A percentile compares a stretch with the other conserved stretches of the same genome.
phyloP scores from a whole-genome alignment of 805 yeast species.

The Yarrowia divulgata region DNA sequence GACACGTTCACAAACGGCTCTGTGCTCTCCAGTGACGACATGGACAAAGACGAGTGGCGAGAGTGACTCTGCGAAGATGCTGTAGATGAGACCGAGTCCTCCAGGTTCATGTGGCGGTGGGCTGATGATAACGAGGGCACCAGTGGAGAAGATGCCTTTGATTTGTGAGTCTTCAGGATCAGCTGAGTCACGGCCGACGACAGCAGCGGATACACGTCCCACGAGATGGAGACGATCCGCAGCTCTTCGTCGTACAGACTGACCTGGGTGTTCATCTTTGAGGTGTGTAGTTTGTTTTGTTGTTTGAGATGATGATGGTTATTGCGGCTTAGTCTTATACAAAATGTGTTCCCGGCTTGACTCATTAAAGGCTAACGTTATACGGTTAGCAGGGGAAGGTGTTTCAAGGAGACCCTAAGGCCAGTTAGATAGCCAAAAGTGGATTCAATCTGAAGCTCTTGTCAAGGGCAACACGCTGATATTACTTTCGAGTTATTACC shows the following conservation, averaged over 20 bases:
- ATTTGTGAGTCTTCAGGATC: slow-evolving; percentile 42
- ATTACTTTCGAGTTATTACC: background rate
- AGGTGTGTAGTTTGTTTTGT: background rate
- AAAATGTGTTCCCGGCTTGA: slow-evolving; percentile 15
- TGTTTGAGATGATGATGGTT: background rate
- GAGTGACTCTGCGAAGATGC: slow-evolving; percentile 28
- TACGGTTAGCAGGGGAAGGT: background rate
- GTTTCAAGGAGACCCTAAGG: background rate
- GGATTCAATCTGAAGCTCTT: background rate
- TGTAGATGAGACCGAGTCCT: slow-evolving; percentile 33
- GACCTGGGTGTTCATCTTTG: slow-evolving; percentile 47
- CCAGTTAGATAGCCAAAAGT: background rate
- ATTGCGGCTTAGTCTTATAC: slow-evolving; percentile 7
- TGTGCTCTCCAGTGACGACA: slow-evolving; percentile 40
- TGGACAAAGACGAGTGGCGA: slow-evolving; percentile 41
- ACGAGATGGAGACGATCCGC: slow-evolving; percentile 61
- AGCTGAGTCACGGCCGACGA: slow-evolving; percentile 60
- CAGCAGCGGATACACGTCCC: slow-evolving; percentile 62
- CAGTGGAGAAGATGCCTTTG: slow-evolving; percentile 17
- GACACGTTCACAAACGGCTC: slow-evolving; percentile 67
- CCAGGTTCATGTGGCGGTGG: slow-evolving; percentile 28
- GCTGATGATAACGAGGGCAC: background rate
- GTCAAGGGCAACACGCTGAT: too few relatives aligned
- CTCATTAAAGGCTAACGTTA: slow-evolving; percentile 37
- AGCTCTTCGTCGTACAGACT: slow-evolving; percentile 46